phyloP scores from a whole-genome alignment of 495 filamentous ascomycete species.

The Pseudevernia furfuracea region DNA sequence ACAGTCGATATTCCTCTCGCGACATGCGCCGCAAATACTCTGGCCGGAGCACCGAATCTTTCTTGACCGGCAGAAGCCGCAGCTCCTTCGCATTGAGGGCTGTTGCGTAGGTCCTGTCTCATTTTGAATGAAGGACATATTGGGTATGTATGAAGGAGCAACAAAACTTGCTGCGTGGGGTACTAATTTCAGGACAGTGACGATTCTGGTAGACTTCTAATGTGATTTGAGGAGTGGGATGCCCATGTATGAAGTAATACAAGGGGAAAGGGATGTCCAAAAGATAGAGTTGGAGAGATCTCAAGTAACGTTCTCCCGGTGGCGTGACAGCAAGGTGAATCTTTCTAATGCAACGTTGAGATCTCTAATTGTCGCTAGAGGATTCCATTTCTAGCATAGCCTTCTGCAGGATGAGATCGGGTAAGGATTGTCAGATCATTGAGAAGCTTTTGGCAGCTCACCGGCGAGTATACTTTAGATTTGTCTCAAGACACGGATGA shows the following conservation, averaged over 20 bases:
- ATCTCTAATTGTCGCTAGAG: background rate
- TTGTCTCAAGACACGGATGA: background rate
- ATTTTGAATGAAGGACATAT: slow-evolving; percentile 6
- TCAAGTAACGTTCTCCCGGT: background rate
- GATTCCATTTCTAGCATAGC: background rate
- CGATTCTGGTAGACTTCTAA: background rate
- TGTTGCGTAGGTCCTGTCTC: slow-evolving; percentile 8
- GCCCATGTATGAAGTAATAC: background rate
- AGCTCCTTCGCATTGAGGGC: slow-evolving; percentile 26
- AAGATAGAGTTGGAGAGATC: background rate
- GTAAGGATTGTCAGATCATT: background rate
- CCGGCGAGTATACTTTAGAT: background rate
- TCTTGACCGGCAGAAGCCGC: slow-evolving; percentile 28
- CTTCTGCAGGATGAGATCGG: background rate
- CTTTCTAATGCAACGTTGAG: background rate
- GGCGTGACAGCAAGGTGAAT: background rate
- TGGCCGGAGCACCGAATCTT: slow-evolving; percentile 30
- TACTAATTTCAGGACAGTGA: background rate
- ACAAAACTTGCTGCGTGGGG: background rate
- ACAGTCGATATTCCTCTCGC: slow-evolving; percentile 29
- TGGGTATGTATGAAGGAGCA: background rate
- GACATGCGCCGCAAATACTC: slow-evolving; percentile 27
- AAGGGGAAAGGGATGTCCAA: background rate
- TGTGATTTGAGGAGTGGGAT: background rate
- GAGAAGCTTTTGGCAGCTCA: background rate